phyloP scores from a whole-genome alignment of 345 rosid species.

The Euphorbia lathyris region DNA sequence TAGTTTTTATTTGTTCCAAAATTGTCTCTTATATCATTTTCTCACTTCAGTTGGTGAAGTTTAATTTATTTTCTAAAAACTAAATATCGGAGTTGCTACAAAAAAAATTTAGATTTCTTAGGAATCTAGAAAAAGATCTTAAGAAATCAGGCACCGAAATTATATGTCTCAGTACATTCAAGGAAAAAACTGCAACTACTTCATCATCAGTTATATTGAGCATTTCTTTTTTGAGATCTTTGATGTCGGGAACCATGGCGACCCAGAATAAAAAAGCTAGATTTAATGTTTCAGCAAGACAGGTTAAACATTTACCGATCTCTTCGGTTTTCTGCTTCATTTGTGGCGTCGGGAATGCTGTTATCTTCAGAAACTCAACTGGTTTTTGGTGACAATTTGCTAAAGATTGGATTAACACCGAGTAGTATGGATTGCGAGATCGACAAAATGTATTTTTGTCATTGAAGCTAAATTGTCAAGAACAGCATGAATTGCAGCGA shows the following conservation, averaged over 20 bases:
- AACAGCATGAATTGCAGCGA: constrained; percentile 47
- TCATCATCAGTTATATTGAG: constrained; percentile 35
- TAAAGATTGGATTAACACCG: constrained; percentile 51
- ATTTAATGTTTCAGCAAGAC: constrained; percentile 36
- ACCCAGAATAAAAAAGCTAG: constrained; percentile 38
- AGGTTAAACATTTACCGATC: constrained; percentile 35
- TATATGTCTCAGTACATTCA: constrained; percentile 15
- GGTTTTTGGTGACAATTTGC: constrained; percentile 21
- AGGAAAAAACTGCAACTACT: constrained; percentile 30
- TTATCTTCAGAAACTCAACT: constrained; percentile 43
- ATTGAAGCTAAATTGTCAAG: constrained; percentile 37
- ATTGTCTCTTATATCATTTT: too few species aligned
- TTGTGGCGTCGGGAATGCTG: constrained; percentile 36
- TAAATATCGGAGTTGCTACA: too few species aligned
- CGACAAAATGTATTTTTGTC: constrained; percentile 44
- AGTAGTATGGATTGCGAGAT: constrained; percentile 44
- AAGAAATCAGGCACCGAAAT: constrained; percentile 31
- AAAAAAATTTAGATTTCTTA: constrained; percentile 28
- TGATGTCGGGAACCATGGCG: constrained; percentile 36
- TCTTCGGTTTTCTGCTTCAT: constrained; percentile 25
- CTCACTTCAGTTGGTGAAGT: too few species aligned
- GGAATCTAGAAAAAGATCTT: constrained; percentile 34
- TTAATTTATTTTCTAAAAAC: too few species aligned
- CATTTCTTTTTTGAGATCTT: constrained; percentile 40
- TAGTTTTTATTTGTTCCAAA: too few species aligned